Evolutionary conservation across 306 rosid genomes (phyloP).

Genomic region (Trichosanthes truncata): DNA sequence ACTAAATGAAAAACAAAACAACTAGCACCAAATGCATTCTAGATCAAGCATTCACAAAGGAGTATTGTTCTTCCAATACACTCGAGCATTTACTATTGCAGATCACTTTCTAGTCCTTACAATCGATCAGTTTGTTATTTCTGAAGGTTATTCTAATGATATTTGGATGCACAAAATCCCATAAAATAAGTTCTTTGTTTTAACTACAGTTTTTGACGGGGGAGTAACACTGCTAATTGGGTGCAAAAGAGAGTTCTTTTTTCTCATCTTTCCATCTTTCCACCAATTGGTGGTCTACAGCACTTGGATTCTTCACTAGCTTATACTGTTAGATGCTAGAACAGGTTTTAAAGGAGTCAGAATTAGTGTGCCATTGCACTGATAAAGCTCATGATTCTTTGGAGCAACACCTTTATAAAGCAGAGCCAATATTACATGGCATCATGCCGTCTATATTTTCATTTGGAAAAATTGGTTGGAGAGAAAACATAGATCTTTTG

Average conservation of each 20-base stretch:
- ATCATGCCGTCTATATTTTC: background rate
- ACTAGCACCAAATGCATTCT: conserved; percentile 3
- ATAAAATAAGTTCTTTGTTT: background rate
- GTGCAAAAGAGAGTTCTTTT: background rate
- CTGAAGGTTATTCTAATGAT: background rate
- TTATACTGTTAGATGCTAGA: background rate
- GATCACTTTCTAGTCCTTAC: background rate
- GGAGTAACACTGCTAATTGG: background rate
- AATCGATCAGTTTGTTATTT: background rate
- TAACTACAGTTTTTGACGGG: background rate
- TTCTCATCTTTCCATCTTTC: background rate
- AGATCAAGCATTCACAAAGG: conserved; percentile 7
- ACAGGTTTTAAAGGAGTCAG: background rate
- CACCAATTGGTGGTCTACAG: background rate
- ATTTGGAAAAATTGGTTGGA: background rate
- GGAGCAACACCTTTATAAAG: background rate
- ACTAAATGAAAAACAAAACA: background rate
- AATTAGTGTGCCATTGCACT: background rate
- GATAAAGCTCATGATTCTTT: background rate
- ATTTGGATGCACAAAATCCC: background rate
- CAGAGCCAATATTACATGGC: background rate
- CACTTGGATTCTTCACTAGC: background rate
- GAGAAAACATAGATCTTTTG: background rate
- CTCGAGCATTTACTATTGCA: background rate
- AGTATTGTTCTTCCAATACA: conserved; percentile 1